phyloP scores from a whole-genome alignment of 2,329 filamentous ascomycete species.

The Thyridium curvatum region DNA sequence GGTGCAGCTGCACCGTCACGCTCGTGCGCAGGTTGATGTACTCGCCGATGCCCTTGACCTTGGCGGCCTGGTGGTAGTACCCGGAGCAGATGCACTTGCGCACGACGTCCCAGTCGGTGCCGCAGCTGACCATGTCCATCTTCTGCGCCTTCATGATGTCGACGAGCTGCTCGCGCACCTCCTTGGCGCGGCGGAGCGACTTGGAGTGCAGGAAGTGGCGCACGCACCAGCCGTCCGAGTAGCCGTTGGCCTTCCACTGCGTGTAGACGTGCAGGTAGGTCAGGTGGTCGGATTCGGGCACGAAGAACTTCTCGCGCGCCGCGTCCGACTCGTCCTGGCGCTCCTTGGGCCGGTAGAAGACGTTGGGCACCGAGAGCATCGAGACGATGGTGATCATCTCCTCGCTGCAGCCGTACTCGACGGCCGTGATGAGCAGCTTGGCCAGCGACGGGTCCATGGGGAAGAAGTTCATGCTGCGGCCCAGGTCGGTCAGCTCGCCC shows the following conservation, averaged over 20 bases:
- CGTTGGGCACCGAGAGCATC: slow-evolving; percentile 93
- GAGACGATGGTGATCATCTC: slow-evolving; percentile 98
- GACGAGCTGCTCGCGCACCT: slow-evolving; percentile 86
- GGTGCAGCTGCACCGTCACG: slow-evolving; percentile 89
- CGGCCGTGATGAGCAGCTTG: slow-evolving; percentile 88
- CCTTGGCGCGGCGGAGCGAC: slow-evolving; percentile 81
- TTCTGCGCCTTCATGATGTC: slow-evolving; percentile 95
- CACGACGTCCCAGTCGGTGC: slow-evolving; percentile 95
- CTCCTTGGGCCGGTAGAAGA: slow-evolving; percentile 96
- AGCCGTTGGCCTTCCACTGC: slow-evolving; percentile 89
- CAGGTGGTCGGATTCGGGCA: slow-evolving; percentile 93
- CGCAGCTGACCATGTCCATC: slow-evolving; percentile 80
- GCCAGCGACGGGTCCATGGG: slow-evolving; percentile 96
- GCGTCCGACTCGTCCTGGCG: slow-evolving; percentile 94
- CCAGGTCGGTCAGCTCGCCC: slow-evolving; percentile 81
- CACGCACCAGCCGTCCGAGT: slow-evolving; percentile 85
- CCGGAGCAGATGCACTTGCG: slow-evolving; percentile 95
- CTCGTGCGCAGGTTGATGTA: slow-evolving; percentile 95
- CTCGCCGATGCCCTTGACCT: slow-evolving; percentile 92
- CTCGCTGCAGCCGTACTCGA: slow-evolving; percentile 87
- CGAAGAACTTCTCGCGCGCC: slow-evolving; percentile 95
- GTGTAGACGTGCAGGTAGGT: slow-evolving; percentile 94
- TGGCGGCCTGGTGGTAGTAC: slow-evolving; percentile 96
- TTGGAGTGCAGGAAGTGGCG: slow-evolving; percentile 96
- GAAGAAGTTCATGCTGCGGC: slow-evolving; percentile 91